Evolutionary conservation across 441 rosid species (phyloP).

Genomic region (Euphorbia celastroides): DNA sequence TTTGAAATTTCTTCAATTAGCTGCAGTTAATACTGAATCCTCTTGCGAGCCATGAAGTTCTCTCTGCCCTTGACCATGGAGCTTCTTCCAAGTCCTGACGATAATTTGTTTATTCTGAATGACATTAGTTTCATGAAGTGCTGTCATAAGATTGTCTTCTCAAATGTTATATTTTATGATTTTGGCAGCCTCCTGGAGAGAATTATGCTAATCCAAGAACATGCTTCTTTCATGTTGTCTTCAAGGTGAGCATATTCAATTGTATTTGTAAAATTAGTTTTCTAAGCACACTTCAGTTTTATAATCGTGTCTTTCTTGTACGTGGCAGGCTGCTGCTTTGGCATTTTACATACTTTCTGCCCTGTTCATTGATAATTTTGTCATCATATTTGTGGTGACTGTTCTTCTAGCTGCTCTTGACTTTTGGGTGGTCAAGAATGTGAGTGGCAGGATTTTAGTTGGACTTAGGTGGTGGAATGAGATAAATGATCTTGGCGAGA

Average conservation of each 20-base stretch:
- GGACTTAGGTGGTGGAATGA: conserved; percentile 99
- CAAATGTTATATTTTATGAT: neutral
- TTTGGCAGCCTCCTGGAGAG: conserved; percentile 76
- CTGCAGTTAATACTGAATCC: neutral
- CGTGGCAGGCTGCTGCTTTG: conserved; percentile 77
- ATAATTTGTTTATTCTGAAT: neutral
- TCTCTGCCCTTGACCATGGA: neutral
- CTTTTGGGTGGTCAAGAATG: conserved; percentile 99
- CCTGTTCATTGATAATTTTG: conserved; percentile 79
- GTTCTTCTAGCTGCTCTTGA: conserved; percentile 94
- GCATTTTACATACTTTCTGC: conserved; percentile 94
- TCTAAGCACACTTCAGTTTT: neutral
- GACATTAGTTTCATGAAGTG: neutral
- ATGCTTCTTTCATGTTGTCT: conserved; percentile 90
- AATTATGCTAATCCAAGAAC: conserved; percentile 94
- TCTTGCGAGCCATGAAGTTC: neutral
- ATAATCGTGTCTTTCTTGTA: conserved; percentile 17
- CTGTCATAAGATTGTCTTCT: no score
- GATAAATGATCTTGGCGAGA: conserved; percentile 92
- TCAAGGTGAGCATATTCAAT: conserved; percentile 52
- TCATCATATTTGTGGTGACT: conserved; percentile 93
- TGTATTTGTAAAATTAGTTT: conserved; percentile 4
- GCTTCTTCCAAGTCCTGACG: neutral
- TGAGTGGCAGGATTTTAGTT: conserved; percentile 96
- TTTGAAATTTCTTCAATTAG: neutral